phyloP scores from a whole-genome alignment of 441 rosid genomes.

The Aleurites moluccanus region DNA sequence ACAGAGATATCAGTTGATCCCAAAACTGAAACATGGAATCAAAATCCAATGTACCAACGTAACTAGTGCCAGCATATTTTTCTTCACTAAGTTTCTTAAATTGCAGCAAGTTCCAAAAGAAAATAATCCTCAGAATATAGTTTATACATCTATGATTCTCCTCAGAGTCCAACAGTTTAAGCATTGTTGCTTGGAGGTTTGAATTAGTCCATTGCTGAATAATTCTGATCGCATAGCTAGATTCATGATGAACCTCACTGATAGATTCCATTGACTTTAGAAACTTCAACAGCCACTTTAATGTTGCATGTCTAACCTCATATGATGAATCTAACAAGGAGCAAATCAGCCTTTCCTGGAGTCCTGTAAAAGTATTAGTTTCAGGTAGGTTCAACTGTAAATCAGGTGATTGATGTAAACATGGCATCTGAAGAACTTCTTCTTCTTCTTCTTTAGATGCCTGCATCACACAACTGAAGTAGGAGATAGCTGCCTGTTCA shows the following conservation, averaged over 20 bases:
- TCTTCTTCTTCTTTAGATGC: constrained; percentile 55
- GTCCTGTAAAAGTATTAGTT: constrained; percentile 39
- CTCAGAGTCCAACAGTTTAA: constrained; percentile 63
- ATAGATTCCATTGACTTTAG: constrained; percentile 49
- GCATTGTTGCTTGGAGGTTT: constrained; percentile 63
- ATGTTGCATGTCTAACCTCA: constrained; percentile 86
- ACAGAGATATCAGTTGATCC: constrained; percentile 60
- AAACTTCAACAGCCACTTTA: constrained; percentile 83
- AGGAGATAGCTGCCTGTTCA: constrained; percentile 77
- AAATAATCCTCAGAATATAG: constrained; percentile 77
- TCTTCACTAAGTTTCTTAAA: constrained; percentile 39
- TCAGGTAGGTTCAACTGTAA: constrained; percentile 30
- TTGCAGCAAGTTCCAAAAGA: constrained; percentile 76
- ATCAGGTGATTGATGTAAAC: constrained; percentile 29
- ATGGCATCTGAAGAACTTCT: constrained; percentile 39
- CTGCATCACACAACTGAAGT: constrained; percentile 75
- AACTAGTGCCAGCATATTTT: constrained; percentile 35
- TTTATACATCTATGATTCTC: constrained; percentile 66
- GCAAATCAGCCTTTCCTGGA: constrained; percentile 54
- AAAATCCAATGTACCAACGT: constrained; percentile 57
- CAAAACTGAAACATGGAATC: constrained; percentile 65
- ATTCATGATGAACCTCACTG: constrained; percentile 26
- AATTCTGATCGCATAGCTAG: constrained; percentile 38
- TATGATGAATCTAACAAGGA: constrained; percentile 74
- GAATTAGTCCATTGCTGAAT: constrained; percentile 64